Evolutionary conservation across 352 stramenopile species (phyloP).

Genomic region (Phytophthora cactorum): DNA sequence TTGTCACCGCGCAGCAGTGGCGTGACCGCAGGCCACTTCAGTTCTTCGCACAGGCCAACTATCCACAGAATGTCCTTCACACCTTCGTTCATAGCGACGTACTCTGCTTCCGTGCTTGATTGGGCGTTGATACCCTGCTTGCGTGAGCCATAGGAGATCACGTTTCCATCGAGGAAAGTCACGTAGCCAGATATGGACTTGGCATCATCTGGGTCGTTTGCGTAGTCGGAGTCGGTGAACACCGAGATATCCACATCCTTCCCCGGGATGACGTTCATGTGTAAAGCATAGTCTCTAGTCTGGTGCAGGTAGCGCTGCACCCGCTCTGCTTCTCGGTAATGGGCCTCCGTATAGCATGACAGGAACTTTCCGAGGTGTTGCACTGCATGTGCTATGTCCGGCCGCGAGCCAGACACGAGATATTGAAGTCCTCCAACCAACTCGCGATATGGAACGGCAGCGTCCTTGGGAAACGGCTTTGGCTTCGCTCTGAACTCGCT

Average conservation of each 20-base stretch:
- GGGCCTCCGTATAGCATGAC: background rate
- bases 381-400: background rate
- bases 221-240: background rate
- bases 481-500: background rate
- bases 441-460: background rate
- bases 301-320: background rate
- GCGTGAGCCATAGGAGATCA: too few relatives aligned
- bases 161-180: background rate
- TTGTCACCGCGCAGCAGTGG: constrained; percentile 16
- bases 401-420: background rate
- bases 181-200: background rate
- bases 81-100: too few relatives aligned
- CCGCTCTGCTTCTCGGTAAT: background rate
- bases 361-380: background rate
- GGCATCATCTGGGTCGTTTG: background rate
- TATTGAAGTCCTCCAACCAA: background rate
- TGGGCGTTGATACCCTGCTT: too few relatives aligned
- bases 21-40: background rate
- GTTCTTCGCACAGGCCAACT: constrained; percentile 1
- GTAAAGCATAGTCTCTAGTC: background rate
- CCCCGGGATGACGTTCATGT: background rate
- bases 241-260: background rate
- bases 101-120: too few relatives aligned
- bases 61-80: constrained; percentile 17
- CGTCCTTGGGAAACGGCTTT: background rate